These are phyloP conservation scores for Mycena crocata DNA, from an alignment of 768 basidiomycete genomes.

Conservation along the genomic window DNA sequence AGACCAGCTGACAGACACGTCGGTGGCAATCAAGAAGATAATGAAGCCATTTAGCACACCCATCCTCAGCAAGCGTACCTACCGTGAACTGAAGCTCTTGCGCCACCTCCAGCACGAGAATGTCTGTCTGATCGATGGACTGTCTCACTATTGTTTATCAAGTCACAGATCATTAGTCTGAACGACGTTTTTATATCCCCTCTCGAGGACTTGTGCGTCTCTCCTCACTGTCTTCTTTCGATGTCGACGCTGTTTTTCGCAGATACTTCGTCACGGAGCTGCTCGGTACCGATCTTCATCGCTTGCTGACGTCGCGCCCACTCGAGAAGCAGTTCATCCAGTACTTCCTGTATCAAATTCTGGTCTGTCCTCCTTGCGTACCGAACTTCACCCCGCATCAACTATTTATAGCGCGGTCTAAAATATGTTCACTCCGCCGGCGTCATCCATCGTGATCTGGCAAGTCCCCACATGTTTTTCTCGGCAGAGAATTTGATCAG, in stretches of 20 bases:
- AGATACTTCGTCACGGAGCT: conserved; percentile 99
- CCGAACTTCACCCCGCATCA: no score
- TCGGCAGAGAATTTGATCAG: no score
- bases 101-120: conserved; percentile 99
- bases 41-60: conserved; percentile 99
- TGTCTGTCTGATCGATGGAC: conserved; percentile 58
- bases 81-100: conserved; percentile 96
- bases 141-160: conserved; percentile 1
- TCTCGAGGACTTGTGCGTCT: conserved; percentile 89
- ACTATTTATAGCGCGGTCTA: no score
- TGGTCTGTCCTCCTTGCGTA: no score
- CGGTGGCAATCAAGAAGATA: conserved; percentile 99
- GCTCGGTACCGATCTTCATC: conserved; percentile 96
- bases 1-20: conserved; percentile 91
- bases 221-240: conserved; percentile 8
- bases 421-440: no score
- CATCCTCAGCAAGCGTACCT: conserved; percentile 96
- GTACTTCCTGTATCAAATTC: no score
- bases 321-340: conserved; percentile 99
- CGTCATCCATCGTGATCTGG: no score
- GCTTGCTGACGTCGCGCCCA: conserved; percentile 93
- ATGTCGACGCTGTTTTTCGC: conserved; percentile 9
- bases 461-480: no score
- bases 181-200: conserved; percentile 99
- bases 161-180: conserved; percentile 92